A percentile compares a stretch with the other conserved stretches of the same genome.
Conservation (phyloP, 2,329 filamentous ascomycete species). For the Allantophomopsis lycopodina region DNA sequence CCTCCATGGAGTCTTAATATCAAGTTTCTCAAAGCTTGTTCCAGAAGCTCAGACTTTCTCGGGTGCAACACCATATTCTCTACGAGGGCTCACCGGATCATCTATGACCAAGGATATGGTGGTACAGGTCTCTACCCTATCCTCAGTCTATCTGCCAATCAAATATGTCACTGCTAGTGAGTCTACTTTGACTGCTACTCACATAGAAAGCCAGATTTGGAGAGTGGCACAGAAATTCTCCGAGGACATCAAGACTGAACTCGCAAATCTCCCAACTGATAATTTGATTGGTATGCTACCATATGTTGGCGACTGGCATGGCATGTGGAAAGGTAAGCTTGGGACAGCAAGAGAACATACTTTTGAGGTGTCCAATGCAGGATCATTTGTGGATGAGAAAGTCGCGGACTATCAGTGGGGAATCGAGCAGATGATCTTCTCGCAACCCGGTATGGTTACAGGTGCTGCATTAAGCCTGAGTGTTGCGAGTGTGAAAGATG, state of each 20-base stretch:
- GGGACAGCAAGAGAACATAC: constrained; percentile 26
- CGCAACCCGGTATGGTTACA: constrained; percentile 30
- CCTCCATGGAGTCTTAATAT: constrained; percentile 29
- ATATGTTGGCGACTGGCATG: constrained; percentile 28
- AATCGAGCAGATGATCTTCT: constrained; percentile 32
- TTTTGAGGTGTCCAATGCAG: constrained; percentile 40
- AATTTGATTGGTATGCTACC: constrained; percentile 27
- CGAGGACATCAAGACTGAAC: constrained; percentile 15
- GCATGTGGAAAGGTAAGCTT: constrained; percentile 25
- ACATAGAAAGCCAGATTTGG: constrained; percentile 25
- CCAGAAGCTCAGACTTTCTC: constrained; percentile 22
- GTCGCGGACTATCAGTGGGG: constrained; percentile 14
- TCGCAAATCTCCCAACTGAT: constrained; percentile 26
- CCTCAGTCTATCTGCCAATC: background rate
- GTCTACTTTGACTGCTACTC: constrained; percentile 11
- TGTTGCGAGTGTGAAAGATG: constrained; percentile 28
- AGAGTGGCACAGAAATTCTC: constrained; percentile 8
- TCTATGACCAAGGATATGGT: constrained; percentile 14
- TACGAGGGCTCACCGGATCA: constrained; percentile 23
- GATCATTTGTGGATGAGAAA: constrained; percentile 18
- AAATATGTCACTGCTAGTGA: constrained; percentile 7
- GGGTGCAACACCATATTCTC: constrained; percentile 27
- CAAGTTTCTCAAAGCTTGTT: constrained; percentile 25
- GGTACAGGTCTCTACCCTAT: constrained; percentile 19
- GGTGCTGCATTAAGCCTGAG: constrained; percentile 30